These are phyloP conservation scores for Wallacemonas collosoma DNA, from an alignment of 208 protist genomes.

Conservation along the genomic window DNA sequence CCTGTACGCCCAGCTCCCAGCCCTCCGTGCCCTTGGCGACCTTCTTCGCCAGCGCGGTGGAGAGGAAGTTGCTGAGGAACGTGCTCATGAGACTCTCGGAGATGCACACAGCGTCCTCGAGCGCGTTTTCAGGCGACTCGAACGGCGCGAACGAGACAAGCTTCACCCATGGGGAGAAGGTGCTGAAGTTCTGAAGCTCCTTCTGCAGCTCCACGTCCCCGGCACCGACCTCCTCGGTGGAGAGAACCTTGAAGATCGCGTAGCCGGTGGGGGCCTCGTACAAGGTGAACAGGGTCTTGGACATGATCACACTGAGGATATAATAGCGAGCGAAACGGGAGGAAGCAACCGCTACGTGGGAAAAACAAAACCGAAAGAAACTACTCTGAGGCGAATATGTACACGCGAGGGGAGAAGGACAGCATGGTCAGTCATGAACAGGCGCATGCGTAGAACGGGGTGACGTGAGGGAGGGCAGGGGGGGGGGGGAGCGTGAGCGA, in stretches of 20 bases:
- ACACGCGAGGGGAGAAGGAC: no score
- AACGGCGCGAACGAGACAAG: conserved; percentile 97
- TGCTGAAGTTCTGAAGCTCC: conserved; percentile 90
- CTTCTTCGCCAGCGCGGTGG: conserved; percentile 95
- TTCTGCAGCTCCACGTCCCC: conserved; percentile 91
- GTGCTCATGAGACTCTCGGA: conserved; percentile 94
- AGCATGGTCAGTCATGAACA: no score
- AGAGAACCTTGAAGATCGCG: conserved; percentile 95
- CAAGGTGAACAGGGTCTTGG: conserved; percentile 92
- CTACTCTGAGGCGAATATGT: no score
- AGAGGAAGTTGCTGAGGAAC: conserved; percentile 94
- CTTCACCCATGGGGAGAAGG: conserved; percentile 96
- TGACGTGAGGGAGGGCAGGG: no score
- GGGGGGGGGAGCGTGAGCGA: no score
- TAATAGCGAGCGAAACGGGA: not conserved
- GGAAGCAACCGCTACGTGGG: no score
- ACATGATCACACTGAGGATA: conserved; percentile 44
- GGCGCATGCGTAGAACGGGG: no score
- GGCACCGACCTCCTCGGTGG: conserved; percentile 95
- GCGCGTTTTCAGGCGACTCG: conserved; percentile 95
- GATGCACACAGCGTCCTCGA: conserved; percentile 98
- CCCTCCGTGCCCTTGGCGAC: conserved; percentile 72
- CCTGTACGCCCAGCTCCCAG: conserved; percentile 94
- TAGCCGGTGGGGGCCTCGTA: conserved; percentile 98
- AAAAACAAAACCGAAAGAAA: no score